Conservation (phyloP, 78 protist species). For the Dictyostelium firmibasis region DNA sequence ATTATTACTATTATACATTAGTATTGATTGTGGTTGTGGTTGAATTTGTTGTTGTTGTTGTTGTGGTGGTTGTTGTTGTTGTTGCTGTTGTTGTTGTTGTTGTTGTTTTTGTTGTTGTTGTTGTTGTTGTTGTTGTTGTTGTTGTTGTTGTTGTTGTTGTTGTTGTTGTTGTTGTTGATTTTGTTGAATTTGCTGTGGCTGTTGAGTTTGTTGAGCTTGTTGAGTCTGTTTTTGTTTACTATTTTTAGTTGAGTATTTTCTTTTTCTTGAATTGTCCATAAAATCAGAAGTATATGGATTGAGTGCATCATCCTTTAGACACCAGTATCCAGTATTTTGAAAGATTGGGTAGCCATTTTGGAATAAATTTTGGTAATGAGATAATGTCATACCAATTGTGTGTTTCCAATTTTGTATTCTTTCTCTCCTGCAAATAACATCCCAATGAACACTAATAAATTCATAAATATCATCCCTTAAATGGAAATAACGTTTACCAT, state of each 20-base stretch:
- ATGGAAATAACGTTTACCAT: slow-evolving; percentile 71
- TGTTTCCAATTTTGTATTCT: slow-evolving; percentile 74
- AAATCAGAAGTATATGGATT: slow-evolving; percentile 51
- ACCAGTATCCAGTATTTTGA: slow-evolving; percentile 79
- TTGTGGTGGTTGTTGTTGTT: not conserved
- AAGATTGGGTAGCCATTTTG: slow-evolving; percentile 62
- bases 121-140: not conserved
- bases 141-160: not conserved
- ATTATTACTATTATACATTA: slow-evolving; percentile 1
- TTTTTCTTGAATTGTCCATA: slow-evolving; percentile 16
- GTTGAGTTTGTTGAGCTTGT: not conserved
- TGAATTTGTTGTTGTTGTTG: not conserved
- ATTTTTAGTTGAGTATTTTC: not conserved
- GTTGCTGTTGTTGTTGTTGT: not conserved
- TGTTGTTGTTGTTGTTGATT: not conserved
- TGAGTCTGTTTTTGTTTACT: not conserved
- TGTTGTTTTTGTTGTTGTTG: not conserved
- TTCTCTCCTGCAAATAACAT: slow-evolving; percentile 65
- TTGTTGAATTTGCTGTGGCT: not conserved
- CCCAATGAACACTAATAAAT: slow-evolving; percentile 72
- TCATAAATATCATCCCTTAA: slow-evolving; percentile 71
- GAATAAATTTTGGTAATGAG: slow-evolving; percentile 41
- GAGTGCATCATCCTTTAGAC: slow-evolving; percentile 67
- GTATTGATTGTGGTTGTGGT: not conserved
- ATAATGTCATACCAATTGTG: slow-evolving; percentile 75